These are phyloP conservation scores for Ophiostoma sp. DNA, from an alignment of 2,329 filamentous ascomycete genomes.

Conservation along the genomic window DNA sequence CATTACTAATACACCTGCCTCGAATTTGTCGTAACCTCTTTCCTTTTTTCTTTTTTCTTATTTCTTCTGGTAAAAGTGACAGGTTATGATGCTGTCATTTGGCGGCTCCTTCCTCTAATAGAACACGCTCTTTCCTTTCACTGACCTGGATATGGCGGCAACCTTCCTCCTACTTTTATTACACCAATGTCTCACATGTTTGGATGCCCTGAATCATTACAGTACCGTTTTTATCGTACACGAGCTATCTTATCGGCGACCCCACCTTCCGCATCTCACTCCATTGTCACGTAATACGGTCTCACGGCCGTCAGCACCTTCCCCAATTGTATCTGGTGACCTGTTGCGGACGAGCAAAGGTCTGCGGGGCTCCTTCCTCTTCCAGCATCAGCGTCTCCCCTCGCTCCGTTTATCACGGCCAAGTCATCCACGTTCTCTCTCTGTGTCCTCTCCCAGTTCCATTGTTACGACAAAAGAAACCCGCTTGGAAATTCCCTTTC, in stretches of 20 bases:
- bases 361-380: constrained; percentile 23
- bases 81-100: too few relatives aligned
- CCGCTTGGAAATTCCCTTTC: neutral
- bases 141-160: neutral
- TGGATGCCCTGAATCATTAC: too few relatives aligned
- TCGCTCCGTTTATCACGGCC: neutral
- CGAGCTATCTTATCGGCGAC: neutral
- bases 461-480: neutral
- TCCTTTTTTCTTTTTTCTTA: neutral
- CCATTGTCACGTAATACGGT: constrained; percentile 3
- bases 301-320: constrained; percentile 3
- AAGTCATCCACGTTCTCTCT: neutral
- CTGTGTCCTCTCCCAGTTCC: neutral
- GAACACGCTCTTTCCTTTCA: neutral
- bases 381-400: constrained; percentile 16
- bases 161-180: neutral
- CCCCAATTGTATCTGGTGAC: neutral
- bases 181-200: neutral
- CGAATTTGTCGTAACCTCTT: too few relatives aligned
- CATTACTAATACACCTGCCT: too few relatives aligned
- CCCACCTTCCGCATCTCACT: constrained; percentile 14
- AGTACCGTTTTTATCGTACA: neutral
- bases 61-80: neutral
- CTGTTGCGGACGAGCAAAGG: neutral
- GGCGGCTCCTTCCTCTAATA: too few relatives aligned